These are phyloP conservation scores for Blastobotrys serpentis DNA, from an alignment of 1,139 yeast species.

Conservation along the genomic window DNA sequence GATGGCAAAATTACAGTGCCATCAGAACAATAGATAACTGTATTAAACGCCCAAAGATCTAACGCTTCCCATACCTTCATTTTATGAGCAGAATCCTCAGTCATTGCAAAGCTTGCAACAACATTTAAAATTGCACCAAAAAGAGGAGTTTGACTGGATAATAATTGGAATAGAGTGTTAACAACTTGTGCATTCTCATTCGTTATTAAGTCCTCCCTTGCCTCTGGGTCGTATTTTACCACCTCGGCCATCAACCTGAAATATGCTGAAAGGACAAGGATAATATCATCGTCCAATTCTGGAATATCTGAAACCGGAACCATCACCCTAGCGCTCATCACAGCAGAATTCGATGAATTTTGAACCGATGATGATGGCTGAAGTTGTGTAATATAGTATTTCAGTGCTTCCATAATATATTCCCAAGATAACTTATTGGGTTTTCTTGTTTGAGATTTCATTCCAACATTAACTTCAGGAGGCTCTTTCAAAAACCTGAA, in stretches of 20 bases:
- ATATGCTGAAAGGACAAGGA: conserved; percentile 74
- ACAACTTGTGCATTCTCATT: conserved; percentile 31
- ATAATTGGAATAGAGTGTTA: conserved; percentile 46
- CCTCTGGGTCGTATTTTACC: conserved; percentile 45
- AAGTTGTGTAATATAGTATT: conserved; percentile 55
- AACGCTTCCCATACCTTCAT: conserved; percentile 64
- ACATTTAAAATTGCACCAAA: conserved; percentile 54
- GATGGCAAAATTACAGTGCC: conserved; percentile 30
- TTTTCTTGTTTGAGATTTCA: conserved; percentile 12
- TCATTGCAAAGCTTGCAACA: conserved; percentile 52
- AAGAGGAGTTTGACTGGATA: conserved; percentile 52
- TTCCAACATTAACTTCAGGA: conserved; percentile 1
- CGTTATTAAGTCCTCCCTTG: conserved; percentile 40
- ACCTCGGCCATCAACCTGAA: conserved; percentile 55
- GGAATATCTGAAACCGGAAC: conserved; percentile 30
- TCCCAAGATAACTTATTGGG: conserved; percentile 46
- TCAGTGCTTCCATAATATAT: conserved; percentile 55
- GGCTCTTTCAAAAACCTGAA: conserved; percentile 39
- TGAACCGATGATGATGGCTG: conserved; percentile 20
- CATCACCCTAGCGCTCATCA: conserved; percentile 25
- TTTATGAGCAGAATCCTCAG: conserved; percentile 45
- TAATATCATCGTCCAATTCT: conserved; percentile 77
- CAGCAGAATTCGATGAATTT: conserved; percentile 12
- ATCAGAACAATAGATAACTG: conserved; percentile 30
- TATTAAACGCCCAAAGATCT: conserved; percentile 70